Conservation (phyloP, 768 basidiomycete genomes). For the Hemileccinum impolitum region DNA sequence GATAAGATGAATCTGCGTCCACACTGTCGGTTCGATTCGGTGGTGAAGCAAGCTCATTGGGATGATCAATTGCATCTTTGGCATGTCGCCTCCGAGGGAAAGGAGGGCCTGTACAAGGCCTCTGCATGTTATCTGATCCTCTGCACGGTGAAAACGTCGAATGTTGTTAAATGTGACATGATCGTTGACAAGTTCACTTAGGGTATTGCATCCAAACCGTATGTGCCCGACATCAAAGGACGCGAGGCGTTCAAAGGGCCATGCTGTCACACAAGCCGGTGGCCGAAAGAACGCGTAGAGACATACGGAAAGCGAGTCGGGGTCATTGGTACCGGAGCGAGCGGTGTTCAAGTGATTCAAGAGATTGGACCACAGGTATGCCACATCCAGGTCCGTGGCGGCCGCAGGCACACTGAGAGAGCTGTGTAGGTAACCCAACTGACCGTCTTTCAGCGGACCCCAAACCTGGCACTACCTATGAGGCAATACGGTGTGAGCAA, state of each 20-base stretch:
- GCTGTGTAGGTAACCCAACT: constrained; percentile 6
- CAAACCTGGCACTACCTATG: constrained; percentile 14
- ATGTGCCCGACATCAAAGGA: constrained; percentile 14
- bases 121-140: constrained; percentile 5
- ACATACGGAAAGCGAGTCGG: constrained; percentile 8
- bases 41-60: constrained; percentile 12
- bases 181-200: background rate
- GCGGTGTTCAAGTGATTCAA: constrained; percentile 12
- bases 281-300: constrained; percentile 13
- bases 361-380: constrained; percentile 14
- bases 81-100: constrained; percentile 9
- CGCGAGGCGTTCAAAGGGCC: constrained; percentile 8
- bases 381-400: background rate
- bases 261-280: constrained; percentile 6
- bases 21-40: constrained; percentile 13
- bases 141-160: constrained; percentile 1
- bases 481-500: constrained; percentile 1
- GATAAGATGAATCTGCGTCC: constrained; percentile 10
- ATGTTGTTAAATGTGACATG: background rate
- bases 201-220: constrained; percentile 8
- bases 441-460: constrained; percentile 16
- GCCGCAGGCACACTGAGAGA: background rate
- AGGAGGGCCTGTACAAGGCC: background rate
- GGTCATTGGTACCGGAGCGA: constrained; percentile 13
- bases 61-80: constrained; percentile 12